These are phyloP conservation scores for Penicillium hesseltinei DNA, from an alignment of 2,329 filamentous ascomycete genomes.

Conservation along the genomic window DNA sequence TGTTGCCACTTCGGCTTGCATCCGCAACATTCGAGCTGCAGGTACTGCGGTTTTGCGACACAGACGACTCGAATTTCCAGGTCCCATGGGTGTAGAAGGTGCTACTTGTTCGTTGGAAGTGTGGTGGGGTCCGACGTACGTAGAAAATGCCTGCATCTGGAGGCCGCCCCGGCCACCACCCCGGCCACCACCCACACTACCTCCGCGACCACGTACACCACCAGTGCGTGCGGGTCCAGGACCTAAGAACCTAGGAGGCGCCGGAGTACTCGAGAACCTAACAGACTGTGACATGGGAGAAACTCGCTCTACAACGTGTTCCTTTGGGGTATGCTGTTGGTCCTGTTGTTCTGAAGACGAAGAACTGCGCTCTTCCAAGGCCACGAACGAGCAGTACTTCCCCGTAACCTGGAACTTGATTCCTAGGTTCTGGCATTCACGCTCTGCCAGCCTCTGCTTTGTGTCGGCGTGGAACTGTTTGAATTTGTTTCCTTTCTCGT, in stretches of 20 bases:
- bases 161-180: no score
- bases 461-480: slow-evolving; percentile 50
- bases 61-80: no score
- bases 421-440: slow-evolving; percentile 65
- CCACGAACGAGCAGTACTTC: slow-evolving; percentile 72
- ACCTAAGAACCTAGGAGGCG: no score
- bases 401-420: slow-evolving; percentile 65
- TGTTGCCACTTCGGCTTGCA: no score
- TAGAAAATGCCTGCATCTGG: neutral
- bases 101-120: neutral
- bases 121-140: fast-evolving
- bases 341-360: neutral
- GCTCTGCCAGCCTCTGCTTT: slow-evolving; percentile 61
- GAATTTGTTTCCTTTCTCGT: slow-evolving; percentile 44
- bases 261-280: no score
- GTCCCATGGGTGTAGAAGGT: neutral
- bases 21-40: no score
- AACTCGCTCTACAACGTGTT: neutral
- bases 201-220: neutral
- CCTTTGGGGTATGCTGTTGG: neutral
- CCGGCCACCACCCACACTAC: no score
- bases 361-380: slow-evolving; percentile 53
- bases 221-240: neutral
- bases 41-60: no score
- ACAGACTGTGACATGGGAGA: no score